Evolutionary conservation across 306 rosid species (phyloP).

Genomic region (Lagenaria siceraria): DNA sequence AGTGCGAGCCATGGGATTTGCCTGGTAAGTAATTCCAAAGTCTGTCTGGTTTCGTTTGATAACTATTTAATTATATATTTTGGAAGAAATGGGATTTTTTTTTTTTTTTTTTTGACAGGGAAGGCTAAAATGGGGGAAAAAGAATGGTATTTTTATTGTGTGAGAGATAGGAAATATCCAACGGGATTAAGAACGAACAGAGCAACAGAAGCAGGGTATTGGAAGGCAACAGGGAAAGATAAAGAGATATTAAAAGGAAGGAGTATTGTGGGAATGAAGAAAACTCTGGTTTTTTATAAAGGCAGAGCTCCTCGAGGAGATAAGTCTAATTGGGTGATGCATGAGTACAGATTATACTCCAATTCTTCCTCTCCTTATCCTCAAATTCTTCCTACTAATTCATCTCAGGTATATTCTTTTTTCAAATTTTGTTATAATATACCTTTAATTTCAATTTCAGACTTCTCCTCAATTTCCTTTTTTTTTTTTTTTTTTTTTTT

Average conservation of each 20-base stretch:
- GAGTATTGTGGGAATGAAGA: constrained; percentile 71
- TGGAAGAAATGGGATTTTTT: not conserved
- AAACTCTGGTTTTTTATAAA: constrained; percentile 75
- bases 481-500: too few species aligned
- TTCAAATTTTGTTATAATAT: too few species aligned
- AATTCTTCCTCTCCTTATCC: constrained; percentile 9
- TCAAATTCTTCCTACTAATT: constrained; percentile 21
- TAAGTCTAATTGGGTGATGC: constrained; percentile 88
- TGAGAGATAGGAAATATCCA: constrained; percentile 70
- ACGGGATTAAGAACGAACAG: constrained; percentile 80
- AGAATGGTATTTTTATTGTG: constrained; percentile 83
- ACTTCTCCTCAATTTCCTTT: too few species aligned
- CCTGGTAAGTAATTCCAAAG: too few species aligned
- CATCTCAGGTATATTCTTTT: constrained; percentile 3
- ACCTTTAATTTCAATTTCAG: too few species aligned
- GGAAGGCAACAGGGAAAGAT: constrained; percentile 98
- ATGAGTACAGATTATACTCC: constrained; percentile 64
- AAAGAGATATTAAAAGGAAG: constrained; percentile 45
- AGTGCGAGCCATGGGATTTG: constrained; percentile 92
- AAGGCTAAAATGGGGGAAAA: constrained; percentile 70
- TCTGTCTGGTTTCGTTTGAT: too few species aligned
- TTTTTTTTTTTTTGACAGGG: constrained; percentile 20
- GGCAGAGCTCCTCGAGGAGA: constrained; percentile 78
- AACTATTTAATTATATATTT: too few species aligned
- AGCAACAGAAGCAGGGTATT: constrained; percentile 71